Conservation (phyloP, 805 yeast species). For the Wickerhamia fluorescens region DNA sequence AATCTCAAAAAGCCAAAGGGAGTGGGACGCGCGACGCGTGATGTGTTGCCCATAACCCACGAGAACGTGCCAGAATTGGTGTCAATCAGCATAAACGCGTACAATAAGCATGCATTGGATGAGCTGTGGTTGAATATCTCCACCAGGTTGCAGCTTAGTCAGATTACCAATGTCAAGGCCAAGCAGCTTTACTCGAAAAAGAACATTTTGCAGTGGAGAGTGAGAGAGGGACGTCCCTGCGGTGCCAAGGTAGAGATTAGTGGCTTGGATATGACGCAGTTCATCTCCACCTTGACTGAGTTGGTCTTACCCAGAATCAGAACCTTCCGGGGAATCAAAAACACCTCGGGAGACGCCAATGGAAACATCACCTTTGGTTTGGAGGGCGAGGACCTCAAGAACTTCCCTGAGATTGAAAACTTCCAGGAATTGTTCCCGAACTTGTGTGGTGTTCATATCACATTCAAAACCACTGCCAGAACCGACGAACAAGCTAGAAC, state of each 20-base stretch:
- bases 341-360: slow-evolving; percentile 70
- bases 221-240: slow-evolving; percentile 82
- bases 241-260: slow-evolving; percentile 77
- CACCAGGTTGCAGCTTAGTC: slow-evolving; percentile 76
- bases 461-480: slow-evolving; percentile 82
- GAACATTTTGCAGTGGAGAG: slow-evolving; percentile 78
- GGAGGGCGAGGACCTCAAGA: slow-evolving; percentile 64
- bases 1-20: slow-evolving; percentile 72
- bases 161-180: slow-evolving; percentile 89
- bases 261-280: slow-evolving; percentile 82
- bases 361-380: slow-evolving; percentile 88
- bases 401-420: slow-evolving; percentile 90
- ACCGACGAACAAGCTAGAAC: slow-evolving; percentile 86
- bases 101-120: slow-evolving; percentile 62
- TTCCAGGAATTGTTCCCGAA: slow-evolving; percentile 86
- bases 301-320: slow-evolving; percentile 89
- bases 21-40: slow-evolving; percentile 64
- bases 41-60: slow-evolving; percentile 59
- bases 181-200: slow-evolving; percentile 63
- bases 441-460: slow-evolving; percentile 79
- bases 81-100: slow-evolving; percentile 68
- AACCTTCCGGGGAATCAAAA: slow-evolving; percentile 74
- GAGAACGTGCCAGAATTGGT: slow-evolving; percentile 66
- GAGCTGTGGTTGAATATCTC: slow-evolving; percentile 68
- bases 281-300: slow-evolving; percentile 79